These are phyloP conservation scores for Metschnikowia gelsemii DNA, from an alignment of 805 yeast species.

Conservation along the genomic window DNA sequence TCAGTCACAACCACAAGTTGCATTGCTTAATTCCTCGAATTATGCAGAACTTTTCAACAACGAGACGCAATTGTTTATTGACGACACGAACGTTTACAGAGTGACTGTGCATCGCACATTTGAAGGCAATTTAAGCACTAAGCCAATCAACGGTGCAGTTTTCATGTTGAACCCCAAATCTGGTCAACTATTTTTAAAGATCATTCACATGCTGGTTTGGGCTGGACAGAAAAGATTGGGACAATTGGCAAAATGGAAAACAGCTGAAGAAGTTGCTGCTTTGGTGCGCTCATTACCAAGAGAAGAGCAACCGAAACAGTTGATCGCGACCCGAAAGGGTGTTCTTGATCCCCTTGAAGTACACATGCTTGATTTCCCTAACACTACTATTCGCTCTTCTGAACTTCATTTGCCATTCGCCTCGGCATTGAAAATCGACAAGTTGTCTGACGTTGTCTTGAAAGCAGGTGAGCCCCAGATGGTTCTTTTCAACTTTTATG, in stretches of 20 bases:
- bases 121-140: conserved; percentile 90
- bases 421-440: conserved; percentile 78
- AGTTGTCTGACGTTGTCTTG: conserved; percentile 72
- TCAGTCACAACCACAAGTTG: conserved; percentile 91
- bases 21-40: conserved; percentile 83
- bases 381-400: conserved; percentile 82
- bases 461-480: conserved; percentile 91
- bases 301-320: conserved; percentile 92
- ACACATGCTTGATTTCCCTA: conserved; percentile 95
- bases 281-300: conserved; percentile 82
- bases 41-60: conserved; percentile 86
- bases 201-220: conserved; percentile 94
- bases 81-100: conserved; percentile 91
- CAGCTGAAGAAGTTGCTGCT: conserved; percentile 97
- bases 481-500: conserved; percentile 87
- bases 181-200: conserved; percentile 85
- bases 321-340: conserved; percentile 86
- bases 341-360: conserved; percentile 94
- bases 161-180: conserved; percentile 86
- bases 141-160: conserved; percentile 90
- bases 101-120: conserved; percentile 87
- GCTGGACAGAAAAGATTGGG: conserved; percentile 93
- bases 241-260: conserved; percentile 95
- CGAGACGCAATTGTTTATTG: conserved; percentile 82
- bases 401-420: conserved; percentile 89